These are phyloP conservation scores for Phoma herbarum DNA, from an alignment of 2,329 filamentous ascomycete genomes.

Conservation along the genomic window DNA sequence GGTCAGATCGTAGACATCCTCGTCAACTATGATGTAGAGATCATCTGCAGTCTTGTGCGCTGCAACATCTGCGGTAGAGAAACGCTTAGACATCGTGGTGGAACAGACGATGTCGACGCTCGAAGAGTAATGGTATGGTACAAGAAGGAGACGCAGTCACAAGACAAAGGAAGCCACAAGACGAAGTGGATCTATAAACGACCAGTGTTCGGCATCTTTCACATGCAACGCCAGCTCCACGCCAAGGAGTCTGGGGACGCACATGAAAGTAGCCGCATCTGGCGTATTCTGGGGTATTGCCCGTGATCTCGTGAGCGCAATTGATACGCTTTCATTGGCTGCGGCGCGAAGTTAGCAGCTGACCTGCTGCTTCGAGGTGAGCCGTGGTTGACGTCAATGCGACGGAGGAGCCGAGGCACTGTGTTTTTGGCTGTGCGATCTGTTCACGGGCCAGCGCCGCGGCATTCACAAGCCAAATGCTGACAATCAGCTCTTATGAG, in stretches of 20 bases:
- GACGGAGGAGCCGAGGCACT: slow-evolving; percentile 40
- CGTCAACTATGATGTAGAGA: slow-evolving; percentile 90
- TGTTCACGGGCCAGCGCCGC: slow-evolving; percentile 12
- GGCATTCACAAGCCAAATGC: slow-evolving; percentile 22
- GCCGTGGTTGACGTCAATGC: slow-evolving; percentile 41
- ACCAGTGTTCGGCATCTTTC: slow-evolving; percentile 39
- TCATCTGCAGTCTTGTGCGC: slow-evolving; percentile 88
- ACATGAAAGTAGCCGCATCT: slow-evolving; percentile 40
- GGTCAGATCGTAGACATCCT: slow-evolving; percentile 95
- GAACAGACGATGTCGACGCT: slow-evolving; percentile 20
- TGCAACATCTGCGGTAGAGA: slow-evolving; percentile 84
- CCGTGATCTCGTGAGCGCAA: slow-evolving; percentile 44
- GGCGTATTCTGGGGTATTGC: slow-evolving; percentile 33
- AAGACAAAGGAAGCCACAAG: slow-evolving; percentile 30
- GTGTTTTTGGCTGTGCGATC: slow-evolving; percentile 1
- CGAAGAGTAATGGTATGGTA: slow-evolving; percentile 23
- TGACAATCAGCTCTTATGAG: slow-evolving; percentile 16
- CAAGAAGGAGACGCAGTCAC: slow-evolving; percentile 26
- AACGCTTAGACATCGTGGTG: slow-evolving; percentile 80
- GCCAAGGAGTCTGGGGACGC: slow-evolving; percentile 43
- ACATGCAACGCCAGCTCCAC: slow-evolving; percentile 44
- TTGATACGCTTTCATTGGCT: slow-evolving; percentile 41
- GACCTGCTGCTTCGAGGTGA: slow-evolving; percentile 37
- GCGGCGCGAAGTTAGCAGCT: slow-evolving; percentile 20
- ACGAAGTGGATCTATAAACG: slow-evolving; percentile 36